A percentile compares a stretch with the other conserved stretches of the same genome.
phyloP scores from a whole-genome alignment of 345 rosid genomes.

The Corchorus olitorius region DNA sequence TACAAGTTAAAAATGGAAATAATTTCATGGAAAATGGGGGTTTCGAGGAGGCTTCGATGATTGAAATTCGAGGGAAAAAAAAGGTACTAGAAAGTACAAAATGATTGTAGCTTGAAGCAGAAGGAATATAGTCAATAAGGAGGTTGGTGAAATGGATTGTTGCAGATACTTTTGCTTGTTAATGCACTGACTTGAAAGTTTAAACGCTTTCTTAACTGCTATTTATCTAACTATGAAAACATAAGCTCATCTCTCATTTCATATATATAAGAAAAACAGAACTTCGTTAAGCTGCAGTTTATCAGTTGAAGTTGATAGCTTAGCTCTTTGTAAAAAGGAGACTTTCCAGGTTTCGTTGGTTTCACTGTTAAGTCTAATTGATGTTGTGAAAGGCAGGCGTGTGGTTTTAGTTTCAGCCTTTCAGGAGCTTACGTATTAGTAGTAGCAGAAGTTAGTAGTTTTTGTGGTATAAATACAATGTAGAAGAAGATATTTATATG shows the following conservation, averaged over 20 bases:
- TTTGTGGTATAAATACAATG: not conserved
- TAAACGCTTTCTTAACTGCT: not conserved
- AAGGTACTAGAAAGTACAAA: not conserved
- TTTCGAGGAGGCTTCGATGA: not conserved
- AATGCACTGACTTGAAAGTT: not conserved
- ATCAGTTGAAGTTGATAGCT: not conserved
- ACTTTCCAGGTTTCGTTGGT: not conserved
- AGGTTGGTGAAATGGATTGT: not conserved
- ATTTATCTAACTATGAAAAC: conserved; percentile 9
- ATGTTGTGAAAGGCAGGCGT: not conserved
- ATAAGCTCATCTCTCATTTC: conserved; percentile 1
- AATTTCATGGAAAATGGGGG: not conserved
- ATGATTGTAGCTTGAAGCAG: not conserved
- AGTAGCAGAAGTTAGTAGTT: too few relatives aligned
- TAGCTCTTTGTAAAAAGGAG: not conserved
- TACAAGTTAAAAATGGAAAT: not conserved
- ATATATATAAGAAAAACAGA: not conserved
- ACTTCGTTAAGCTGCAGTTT: not conserved
- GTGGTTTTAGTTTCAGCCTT: not conserved
- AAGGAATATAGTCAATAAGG: not conserved
- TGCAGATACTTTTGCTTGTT: not conserved
- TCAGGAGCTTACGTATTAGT: not conserved
- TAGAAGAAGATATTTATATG: not conserved
- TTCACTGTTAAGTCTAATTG: not conserved
- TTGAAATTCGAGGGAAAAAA: not conserved